phyloP scores from a whole-genome alignment of 2,329 filamentous ascomycete genomes.

The Aquanectria penicillioides region DNA sequence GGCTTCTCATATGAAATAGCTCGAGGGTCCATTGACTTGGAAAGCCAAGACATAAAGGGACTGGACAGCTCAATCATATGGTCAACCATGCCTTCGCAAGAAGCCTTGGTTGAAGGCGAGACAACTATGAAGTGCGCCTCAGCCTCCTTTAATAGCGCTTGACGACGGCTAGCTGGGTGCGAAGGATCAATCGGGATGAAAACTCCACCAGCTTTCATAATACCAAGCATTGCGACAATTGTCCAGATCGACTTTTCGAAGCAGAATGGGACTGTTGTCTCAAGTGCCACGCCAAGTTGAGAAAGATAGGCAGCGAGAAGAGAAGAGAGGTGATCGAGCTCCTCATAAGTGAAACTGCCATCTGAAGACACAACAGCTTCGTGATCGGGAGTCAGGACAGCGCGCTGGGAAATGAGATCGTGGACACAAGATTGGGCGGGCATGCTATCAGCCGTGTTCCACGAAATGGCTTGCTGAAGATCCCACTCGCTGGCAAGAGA shows the following conservation, averaged over 20 bases:
- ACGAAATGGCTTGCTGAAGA: not conserved
- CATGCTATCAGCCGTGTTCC: not conserved
- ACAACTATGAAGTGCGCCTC: not conserved
- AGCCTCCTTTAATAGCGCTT: not conserved
- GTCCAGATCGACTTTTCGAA: constrained; percentile 28
- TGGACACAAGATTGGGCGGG: constrained; percentile 25
- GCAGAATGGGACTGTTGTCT: constrained; percentile 15
- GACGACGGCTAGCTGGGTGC: constrained; percentile 42
- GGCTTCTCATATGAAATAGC: no score
- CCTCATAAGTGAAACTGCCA: constrained; percentile 32
- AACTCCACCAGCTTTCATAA: constrained; percentile 46
- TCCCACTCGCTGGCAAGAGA: constrained; percentile 4
- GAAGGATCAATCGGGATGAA: constrained; percentile 49
- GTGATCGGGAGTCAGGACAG: constrained; percentile 12
- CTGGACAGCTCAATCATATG: not conserved
- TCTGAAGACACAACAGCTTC: constrained; percentile 38
- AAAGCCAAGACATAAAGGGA: not conserved
- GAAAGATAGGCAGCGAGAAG: constrained; percentile 11
- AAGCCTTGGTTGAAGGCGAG: not conserved
- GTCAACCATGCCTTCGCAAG: not conserved
- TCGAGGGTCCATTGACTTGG: no score
- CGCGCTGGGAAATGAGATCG: constrained; percentile 23
- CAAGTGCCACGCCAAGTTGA: constrained; percentile 1
- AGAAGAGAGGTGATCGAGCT: constrained; percentile 14
- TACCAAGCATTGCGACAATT: constrained; percentile 42